phyloP scores from a whole-genome alignment of 805 yeast species.

The Barnettozyma botsteinii region DNA sequence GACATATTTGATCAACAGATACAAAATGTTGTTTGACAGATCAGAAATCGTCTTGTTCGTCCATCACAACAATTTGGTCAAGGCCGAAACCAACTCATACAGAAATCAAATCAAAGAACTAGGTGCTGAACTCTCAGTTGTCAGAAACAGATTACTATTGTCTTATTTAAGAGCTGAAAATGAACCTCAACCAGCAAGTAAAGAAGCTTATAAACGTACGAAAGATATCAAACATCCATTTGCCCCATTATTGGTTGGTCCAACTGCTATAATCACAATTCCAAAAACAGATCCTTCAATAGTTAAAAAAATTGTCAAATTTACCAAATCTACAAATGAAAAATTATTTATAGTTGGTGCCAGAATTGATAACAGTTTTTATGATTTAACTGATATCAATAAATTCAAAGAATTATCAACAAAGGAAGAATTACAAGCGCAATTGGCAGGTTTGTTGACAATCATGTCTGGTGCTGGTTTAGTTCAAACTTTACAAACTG shows the following conservation, averaged over 20 bases:
- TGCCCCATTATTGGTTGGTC: slow-evolving; percentile 67
- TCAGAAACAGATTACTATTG: slow-evolving; percentile 64
- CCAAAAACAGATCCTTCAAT: slow-evolving; percentile 63
- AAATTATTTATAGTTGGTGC: slow-evolving; percentile 83
- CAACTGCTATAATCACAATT: slow-evolving; percentile 74
- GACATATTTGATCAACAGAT: slow-evolving; percentile 77
- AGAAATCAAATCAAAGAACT: slow-evolving; percentile 54
- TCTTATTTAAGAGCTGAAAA: slow-evolving; percentile 70
- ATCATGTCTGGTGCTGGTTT: slow-evolving; percentile 85
- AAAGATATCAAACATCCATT: slow-evolving; percentile 58
- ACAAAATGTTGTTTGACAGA: slow-evolving; percentile 61
- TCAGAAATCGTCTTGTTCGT: slow-evolving; percentile 69
- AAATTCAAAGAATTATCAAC: slow-evolving; percentile 70
- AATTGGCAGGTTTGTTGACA: slow-evolving; percentile 80
- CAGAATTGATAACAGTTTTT: slow-evolving; percentile 56
- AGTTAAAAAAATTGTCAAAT: slow-evolving; percentile 56
- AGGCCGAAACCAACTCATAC: slow-evolving; percentile 58
- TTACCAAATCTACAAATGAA: slow-evolving; percentile 60
- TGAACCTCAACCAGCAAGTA: slow-evolving; percentile 69
- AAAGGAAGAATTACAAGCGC: slow-evolving; percentile 65
- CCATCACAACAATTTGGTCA: slow-evolving; percentile 79
- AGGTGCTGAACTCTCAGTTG: slow-evolving; percentile 66
- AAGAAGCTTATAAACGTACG: slow-evolving; percentile 39
- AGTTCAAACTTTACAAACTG: slow-evolving; percentile 69
- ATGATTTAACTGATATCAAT: slow-evolving; percentile 46